phyloP scores from a whole-genome alignment of 208 protist genomes.

The Acanthamoeba royreba region DNA sequence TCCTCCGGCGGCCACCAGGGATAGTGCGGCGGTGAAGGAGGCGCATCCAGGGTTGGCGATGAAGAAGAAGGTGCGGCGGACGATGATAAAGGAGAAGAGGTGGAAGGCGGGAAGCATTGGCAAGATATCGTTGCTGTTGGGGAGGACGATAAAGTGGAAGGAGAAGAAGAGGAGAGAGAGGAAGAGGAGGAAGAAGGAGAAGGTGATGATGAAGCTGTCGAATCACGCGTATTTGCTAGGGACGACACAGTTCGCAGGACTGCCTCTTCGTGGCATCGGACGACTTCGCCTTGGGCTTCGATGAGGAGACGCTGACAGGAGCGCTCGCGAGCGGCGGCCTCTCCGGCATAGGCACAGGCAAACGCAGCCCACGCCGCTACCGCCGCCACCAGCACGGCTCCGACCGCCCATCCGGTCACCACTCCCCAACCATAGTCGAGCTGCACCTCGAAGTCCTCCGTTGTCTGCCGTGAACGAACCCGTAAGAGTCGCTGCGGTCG shows the following conservation, averaged over 20 bases:
- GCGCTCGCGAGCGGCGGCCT: not conserved
- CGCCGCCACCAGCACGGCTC: not conserved
- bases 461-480: too few relatives aligned
- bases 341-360: not conserved
- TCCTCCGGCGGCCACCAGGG: too few relatives aligned
- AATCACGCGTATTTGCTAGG: too few relatives aligned
- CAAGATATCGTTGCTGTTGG: not conserved
- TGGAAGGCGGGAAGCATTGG: not conserved
- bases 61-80: not conserved
- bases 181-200: too few relatives aligned
- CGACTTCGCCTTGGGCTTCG: not conserved
- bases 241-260: too few relatives aligned
- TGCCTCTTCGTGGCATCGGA: not conserved
- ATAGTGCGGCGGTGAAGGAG: too few relatives aligned
- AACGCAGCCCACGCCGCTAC: not conserved
- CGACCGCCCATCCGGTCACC: not conserved
- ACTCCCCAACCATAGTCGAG: not conserved
- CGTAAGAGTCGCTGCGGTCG: too few relatives aligned
- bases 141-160: too few relatives aligned
- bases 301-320: not conserved
- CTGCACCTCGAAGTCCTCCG: not conserved
- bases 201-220: too few relatives aligned
- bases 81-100: not conserved
- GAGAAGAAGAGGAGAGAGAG: too few relatives aligned
- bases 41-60: too few relatives aligned